Evolutionary conservation across 2,329 filamentous ascomycete species (phyloP).

Genomic region (Cladosporium sp.): DNA sequence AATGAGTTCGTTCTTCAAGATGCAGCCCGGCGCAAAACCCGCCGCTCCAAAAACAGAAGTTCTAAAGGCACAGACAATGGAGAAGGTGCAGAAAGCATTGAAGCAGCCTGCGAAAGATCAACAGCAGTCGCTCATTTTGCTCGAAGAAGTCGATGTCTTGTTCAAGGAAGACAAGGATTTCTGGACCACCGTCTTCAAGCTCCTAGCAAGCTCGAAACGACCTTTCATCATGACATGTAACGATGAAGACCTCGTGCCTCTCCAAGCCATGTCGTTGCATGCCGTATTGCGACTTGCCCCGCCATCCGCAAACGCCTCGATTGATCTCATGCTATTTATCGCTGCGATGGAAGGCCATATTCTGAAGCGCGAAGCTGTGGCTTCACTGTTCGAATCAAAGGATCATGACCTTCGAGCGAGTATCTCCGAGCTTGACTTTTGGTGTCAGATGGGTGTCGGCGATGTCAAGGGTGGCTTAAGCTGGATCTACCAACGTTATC

Average conservation of each 20-base stretch:
- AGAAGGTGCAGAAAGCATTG: conserved; percentile 23
- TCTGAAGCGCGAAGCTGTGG: conserved; percentile 61
- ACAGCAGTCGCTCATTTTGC: conserved; percentile 87
- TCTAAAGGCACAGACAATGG: conserved; percentile 19
- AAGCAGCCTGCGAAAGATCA: conserved; percentile 49
- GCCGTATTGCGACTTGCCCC: conserved; percentile 73
- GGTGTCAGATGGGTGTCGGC: conserved; percentile 94
- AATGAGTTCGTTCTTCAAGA: conserved; percentile 75
- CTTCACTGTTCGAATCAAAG: conserved; percentile 65
- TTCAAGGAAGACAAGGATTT: conserved; percentile 97
- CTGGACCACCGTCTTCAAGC: conserved; percentile 72
- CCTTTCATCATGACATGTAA: conserved; percentile 96
- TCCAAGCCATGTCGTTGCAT: conserved; percentile 70
- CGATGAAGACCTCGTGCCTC: conserved; percentile 75
- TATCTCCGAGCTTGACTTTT: conserved; percentile 82
- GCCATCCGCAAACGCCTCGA: conserved; percentile 62
- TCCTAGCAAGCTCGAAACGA: conserved; percentile 80
- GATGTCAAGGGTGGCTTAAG: conserved; percentile 82
- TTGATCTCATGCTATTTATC: conserved; percentile 75
- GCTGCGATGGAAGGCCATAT: conserved; percentile 87
- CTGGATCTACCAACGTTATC: conserved; percentile 81
- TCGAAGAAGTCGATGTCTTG: conserved; percentile 90
- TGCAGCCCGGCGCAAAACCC: conserved; percentile 35
- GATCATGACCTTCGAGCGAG: conserved; percentile 71
- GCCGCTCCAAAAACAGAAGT: conserved; percentile 23